Evolutionary conservation across 371 early-diverging fungal genomes (phyloP).

Genomic region (Umbelopsis sp.): DNA sequence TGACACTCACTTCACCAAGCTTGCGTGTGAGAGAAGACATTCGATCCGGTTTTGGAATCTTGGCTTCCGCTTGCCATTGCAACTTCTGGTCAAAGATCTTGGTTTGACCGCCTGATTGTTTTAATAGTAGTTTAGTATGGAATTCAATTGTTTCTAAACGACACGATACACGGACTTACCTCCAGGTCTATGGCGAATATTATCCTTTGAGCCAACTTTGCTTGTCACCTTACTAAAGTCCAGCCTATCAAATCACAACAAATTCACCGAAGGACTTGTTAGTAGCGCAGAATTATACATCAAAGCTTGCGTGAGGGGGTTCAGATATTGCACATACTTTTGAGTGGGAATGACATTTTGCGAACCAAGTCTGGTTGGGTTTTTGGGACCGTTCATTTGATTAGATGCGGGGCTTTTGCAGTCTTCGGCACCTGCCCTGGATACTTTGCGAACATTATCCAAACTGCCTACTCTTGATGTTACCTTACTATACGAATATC

Average conservation of each 20-base stretch:
- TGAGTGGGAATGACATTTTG: constrained; percentile 6
- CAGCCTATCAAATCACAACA: neutral
- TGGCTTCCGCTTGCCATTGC: constrained; percentile 21
- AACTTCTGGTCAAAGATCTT: constrained; percentile 24
- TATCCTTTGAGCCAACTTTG: constrained; percentile 27
- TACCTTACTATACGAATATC: neutral
- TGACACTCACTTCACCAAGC: neutral
- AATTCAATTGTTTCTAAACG: neutral
- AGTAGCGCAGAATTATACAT: too few species aligned
- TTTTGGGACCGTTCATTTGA: neutral
- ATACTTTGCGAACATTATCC: constrained; percentile 21
- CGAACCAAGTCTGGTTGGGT: neutral
- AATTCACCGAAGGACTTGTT: too few species aligned
- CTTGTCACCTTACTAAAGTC: constrained; percentile 16
- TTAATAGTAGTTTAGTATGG: neutral
- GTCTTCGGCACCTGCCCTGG: neutral
- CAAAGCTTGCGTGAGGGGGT: too few species aligned
- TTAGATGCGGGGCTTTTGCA: neutral
- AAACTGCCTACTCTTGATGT: constrained; percentile 23
- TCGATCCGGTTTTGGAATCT: constrained; percentile 11
- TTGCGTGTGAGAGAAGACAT: constrained; percentile 13
- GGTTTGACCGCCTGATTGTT: constrained; percentile 20
- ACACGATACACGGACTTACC: neutral
- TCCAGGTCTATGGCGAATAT: constrained; percentile 29
- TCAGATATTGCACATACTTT: neutral